These are phyloP conservation scores for Vaccinium vitisidaea DNA, from an alignment of 148 eudicot species.

Conservation along the genomic window DNA sequence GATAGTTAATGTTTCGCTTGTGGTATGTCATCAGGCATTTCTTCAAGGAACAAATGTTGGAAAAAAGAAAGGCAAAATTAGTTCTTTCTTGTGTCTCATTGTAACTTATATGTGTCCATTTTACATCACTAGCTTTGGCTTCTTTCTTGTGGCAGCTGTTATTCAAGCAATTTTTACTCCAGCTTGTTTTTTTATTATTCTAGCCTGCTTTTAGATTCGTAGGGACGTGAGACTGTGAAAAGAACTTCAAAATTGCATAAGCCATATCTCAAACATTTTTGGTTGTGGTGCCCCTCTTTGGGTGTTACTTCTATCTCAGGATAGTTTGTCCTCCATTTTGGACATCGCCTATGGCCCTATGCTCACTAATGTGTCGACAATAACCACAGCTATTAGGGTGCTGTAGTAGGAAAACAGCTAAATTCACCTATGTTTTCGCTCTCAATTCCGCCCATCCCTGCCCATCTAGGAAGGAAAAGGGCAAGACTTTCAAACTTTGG, in stretches of 20 bases:
- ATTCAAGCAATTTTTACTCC: background rate
- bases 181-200: background rate
- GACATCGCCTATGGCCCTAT: background rate
- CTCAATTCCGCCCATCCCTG: background rate
- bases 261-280: background rate
- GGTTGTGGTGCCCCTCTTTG: background rate
- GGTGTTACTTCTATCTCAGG: background rate
- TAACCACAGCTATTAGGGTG: background rate
- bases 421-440: background rate
- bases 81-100: background rate
- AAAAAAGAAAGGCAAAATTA: background rate
- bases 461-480: background rate
- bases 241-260: background rate
- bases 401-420: background rate
- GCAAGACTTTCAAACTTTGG: background rate
- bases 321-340: background rate
- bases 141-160: background rate
- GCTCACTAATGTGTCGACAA: background rate
- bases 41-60: background rate
- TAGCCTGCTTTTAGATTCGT: background rate
- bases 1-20: background rate
- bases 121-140: background rate
- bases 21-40: background rate
- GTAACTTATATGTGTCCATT: background rate
- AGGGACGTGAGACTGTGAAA: background rate